Evolutionary conservation across 208 protist species (phyloP).

Genomic region (Crithidia thermophila): DNA sequence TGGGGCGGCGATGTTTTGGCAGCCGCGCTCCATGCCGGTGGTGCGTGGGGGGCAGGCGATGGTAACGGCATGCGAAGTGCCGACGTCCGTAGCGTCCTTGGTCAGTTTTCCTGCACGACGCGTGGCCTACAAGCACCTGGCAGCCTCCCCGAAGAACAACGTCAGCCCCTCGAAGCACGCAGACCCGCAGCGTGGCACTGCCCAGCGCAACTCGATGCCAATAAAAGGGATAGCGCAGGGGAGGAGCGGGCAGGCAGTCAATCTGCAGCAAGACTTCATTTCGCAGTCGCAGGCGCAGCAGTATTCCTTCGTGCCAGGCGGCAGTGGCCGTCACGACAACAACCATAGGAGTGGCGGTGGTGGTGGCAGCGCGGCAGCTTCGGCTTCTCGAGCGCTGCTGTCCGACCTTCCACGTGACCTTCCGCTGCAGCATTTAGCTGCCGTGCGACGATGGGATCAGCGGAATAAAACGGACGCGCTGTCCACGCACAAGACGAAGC

Average conservation of each 20-base stretch:
- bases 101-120: constrained; percentile 19
- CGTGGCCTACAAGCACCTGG: constrained; percentile 20
- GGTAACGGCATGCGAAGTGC: constrained; percentile 12
- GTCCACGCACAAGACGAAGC: neutral
- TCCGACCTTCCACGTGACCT: constrained; percentile 55
- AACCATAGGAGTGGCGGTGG: too few species aligned
- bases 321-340: too few species aligned
- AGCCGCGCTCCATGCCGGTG: constrained; percentile 21
- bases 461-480: too few species aligned
- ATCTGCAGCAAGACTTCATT: constrained; percentile 34
- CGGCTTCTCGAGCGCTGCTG: constrained; percentile 27
- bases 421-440: constrained; percentile 32
- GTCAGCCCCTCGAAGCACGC: neutral
- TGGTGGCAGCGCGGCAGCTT: neutral
- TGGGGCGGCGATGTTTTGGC: constrained; percentile 11
- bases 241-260: constrained; percentile 16
- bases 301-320: constrained; percentile 29
- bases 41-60: constrained; percentile 17
- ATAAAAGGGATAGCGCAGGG: neutral
- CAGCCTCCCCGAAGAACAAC: neutral
- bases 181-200: neutral
- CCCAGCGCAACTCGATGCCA: neutral
- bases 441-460: constrained; percentile 27
- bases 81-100: constrained; percentile 6
- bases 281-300: constrained; percentile 22